These are phyloP conservation scores for Xylariaceae sp. DNA, from an alignment of 2,329 filamentous ascomycete genomes.

Conservation along the genomic window DNA sequence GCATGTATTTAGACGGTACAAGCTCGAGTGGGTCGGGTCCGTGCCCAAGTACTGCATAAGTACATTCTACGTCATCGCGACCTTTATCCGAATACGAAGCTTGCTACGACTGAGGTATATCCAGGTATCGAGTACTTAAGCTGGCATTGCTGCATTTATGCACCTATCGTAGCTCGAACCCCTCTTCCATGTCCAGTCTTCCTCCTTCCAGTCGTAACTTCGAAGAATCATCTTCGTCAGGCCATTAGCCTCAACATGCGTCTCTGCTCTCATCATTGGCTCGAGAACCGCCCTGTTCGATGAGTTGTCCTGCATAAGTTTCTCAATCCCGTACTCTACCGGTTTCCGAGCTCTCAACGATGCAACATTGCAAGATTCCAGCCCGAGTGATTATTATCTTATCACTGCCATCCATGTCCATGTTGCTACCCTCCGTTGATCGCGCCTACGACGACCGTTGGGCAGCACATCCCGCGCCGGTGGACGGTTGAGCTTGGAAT, in stretches of 20 bases:
- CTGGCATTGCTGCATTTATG: neutral
- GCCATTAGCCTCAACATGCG: conserved; percentile 24
- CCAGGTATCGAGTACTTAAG: neutral
- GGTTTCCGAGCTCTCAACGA: conserved; percentile 14
- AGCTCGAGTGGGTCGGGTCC: neutral
- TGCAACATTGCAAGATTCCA: conserved; percentile 12
- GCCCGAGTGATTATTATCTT: conserved; percentile 14
- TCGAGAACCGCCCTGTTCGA: conserved; percentile 21
- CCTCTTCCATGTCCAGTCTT: neutral
- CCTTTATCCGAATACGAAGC: neutral
- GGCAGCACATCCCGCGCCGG: conserved; percentile 15
- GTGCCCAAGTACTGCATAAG: neutral
- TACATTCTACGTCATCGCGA: neutral
- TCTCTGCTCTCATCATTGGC: conserved; percentile 12
- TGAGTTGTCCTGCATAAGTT: conserved; percentile 30
- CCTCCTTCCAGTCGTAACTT: too few species aligned
- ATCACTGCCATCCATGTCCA: conserved; percentile 21
- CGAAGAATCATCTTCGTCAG: conserved; percentile 8
- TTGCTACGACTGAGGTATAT: neutral
- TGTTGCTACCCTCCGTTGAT: conserved; percentile 22
- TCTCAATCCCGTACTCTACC: conserved; percentile 19
- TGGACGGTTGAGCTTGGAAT: neutral
- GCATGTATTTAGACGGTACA: neutral
- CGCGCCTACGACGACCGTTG: conserved; percentile 25
- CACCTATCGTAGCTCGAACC: neutral